A percentile compares a stretch with the other conserved stretches of the same genome.
Evolutionary conservation across 192 early-diverging fungal genomes (phyloP).

Genomic region (Mortierella alpina): DNA sequence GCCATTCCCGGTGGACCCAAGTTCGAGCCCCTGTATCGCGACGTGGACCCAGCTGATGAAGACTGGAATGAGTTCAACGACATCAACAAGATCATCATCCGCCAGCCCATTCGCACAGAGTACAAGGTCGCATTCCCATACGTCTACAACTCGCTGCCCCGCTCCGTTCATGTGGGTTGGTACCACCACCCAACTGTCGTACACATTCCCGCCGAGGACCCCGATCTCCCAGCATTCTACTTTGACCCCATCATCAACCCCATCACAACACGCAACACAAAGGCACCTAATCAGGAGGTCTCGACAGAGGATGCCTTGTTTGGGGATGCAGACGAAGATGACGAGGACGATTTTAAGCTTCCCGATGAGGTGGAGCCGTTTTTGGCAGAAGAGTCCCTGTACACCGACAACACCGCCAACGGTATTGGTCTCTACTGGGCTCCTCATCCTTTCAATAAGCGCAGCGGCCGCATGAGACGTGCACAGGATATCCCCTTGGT

Average conservation of each 20-base stretch:
- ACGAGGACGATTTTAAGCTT: slow-evolving; percentile 85
- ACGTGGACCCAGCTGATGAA: slow-evolving; percentile 95
- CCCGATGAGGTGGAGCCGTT: slow-evolving; percentile 85
- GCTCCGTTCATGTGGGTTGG: slow-evolving; percentile 90
- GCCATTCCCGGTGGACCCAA: slow-evolving; percentile 98
- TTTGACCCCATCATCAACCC: slow-evolving; percentile 98
- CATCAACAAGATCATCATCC: slow-evolving; percentile 99
- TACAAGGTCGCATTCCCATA: slow-evolving; percentile 99
- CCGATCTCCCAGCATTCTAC: slow-evolving; percentile 97
- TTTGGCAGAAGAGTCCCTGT: slow-evolving; percentile 77
- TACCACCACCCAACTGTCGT: slow-evolving; percentile 95
- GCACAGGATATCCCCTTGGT: slow-evolving; percentile 95
- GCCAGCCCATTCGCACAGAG: slow-evolving; percentile 98
- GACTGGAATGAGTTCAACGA: slow-evolving; percentile 99
- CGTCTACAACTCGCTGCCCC: slow-evolving; percentile 96
- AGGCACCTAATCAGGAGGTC: slow-evolving; percentile 55
- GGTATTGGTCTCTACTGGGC: slow-evolving; percentile 98
- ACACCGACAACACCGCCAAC: slow-evolving; percentile 92
- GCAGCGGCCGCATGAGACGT: slow-evolving; percentile 90
- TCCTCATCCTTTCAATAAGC: slow-evolving; percentile 95
- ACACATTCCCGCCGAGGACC: slow-evolving; percentile 90
- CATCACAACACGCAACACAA: slow-evolving; percentile 85
- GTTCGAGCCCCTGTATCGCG: slow-evolving; percentile 97
- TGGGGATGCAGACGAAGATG: slow-evolving; percentile 85
- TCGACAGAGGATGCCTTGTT: slow-evolving; percentile 78